Conservation (phyloP, 208 protist genomes). For the Angomonas deanei region DNA sequence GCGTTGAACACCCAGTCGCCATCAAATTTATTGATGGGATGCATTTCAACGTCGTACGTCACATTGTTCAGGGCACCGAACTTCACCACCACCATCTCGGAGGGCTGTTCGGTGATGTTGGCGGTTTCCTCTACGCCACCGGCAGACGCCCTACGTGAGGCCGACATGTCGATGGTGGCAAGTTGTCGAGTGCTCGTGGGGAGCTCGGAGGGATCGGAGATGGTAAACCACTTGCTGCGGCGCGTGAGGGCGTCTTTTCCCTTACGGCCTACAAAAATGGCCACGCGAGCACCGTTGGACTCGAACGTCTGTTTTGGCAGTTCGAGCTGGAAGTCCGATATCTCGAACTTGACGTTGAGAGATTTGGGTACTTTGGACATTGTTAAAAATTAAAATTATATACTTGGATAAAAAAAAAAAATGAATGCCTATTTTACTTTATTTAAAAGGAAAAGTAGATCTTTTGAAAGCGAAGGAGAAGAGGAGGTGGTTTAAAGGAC, state of each 20-base stretch:
- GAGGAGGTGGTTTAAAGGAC: too few relatives aligned
- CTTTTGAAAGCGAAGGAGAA: too few relatives aligned
- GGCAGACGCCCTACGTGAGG: neutral
- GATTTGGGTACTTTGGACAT: slow-evolving; percentile 36
- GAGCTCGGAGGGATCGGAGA: slow-evolving; percentile 21
- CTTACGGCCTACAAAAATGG: slow-evolving; percentile 33
- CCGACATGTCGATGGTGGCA: slow-evolving; percentile 6
- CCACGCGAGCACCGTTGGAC: slow-evolving; percentile 11
- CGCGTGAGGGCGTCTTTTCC: slow-evolving; percentile 26
- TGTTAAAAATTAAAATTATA: neutral
- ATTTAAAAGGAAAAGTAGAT: too few relatives aligned
- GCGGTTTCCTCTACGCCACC: slow-evolving; percentile 7
- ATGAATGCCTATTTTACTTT: too few relatives aligned
- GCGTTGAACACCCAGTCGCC: slow-evolving; percentile 42
- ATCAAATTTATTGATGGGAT: slow-evolving; percentile 33
- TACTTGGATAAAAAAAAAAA: slow-evolving; percentile 1
- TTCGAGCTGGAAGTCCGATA: slow-evolving; percentile 31
- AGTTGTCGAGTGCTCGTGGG: slow-evolving; percentile 15
- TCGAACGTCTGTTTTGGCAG: slow-evolving; percentile 35
- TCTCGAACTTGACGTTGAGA: slow-evolving; percentile 29
- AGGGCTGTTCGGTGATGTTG: slow-evolving; percentile 8
- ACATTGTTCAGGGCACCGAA: slow-evolving; percentile 40
- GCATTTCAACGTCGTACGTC: slow-evolving; percentile 32
- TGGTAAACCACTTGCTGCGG: slow-evolving; percentile 48
- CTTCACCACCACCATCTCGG: slow-evolving; percentile 30